Base-by-base conservation (phyloP, 768 basidiomycete species). In the Sarcomyxa edulis region DNA sequence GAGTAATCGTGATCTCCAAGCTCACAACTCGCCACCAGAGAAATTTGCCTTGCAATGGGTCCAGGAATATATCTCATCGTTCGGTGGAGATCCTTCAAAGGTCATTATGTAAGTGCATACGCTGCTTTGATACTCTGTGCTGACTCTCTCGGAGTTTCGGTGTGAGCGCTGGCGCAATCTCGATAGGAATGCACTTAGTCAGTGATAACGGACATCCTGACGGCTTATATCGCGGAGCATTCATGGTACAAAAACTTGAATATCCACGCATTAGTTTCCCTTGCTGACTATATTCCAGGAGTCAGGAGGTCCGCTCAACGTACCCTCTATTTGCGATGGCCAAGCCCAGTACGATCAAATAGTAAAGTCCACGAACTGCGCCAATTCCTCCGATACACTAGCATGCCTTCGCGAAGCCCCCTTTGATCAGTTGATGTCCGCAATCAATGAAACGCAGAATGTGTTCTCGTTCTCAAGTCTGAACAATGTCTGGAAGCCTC, bases 11-110 rank as follows among this genome's bases (percentile, higher is more conserved):
- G 5, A 2, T 7, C 5, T 22, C n/a, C n/a, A n/a, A n/a, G n/a
- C n/a, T n/a, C n/a, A n/a, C n/a, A n/a, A n/a, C n/a, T 3, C 3
- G 11, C 14, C 25, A 21, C 18, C 28, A 76, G 66, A 68, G 45
- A 57, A 65, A 18, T 58, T 67, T 15, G 75, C 71, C 3, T 48
- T 81, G 9, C 49, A 65, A 42, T 81, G 77, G 78, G 64, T 78
- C 1, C 69, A 76, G 39, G 56, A 69, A 35, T 59, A 79, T 48
- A 74, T 78, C 39, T 45, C 48, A 25, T 50, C 61, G 0, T 81
- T 78, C 37, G 76, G 77, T 3, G 78, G 78, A 7, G 72, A 80
- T 47, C 62, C 67, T 1, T 29, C 35, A 0, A 69, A 62, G 39
- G 72, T 72, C 4, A 68, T 63, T 4, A 59, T 70, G 65, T 69